Conservation (phyloP, 805 yeast genomes). For the Zygosaccharomyces lentus region DNA sequence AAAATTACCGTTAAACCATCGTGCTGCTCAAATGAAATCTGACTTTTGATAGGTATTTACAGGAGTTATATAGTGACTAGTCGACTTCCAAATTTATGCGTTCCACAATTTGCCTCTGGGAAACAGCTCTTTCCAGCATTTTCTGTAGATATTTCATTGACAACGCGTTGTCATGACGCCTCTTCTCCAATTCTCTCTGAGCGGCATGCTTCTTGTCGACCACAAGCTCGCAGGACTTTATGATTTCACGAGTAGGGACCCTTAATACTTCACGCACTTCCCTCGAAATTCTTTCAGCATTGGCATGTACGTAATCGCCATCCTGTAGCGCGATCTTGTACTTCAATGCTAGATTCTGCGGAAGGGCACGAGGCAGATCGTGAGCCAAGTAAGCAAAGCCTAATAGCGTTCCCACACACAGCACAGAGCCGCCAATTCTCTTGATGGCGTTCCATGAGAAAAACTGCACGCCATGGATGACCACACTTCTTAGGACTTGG, state of each 20-base stretch:
- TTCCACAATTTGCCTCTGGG: constrained; percentile 23
- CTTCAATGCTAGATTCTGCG: constrained; percentile 73
- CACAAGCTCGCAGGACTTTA: constrained; percentile 30
- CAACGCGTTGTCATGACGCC: constrained; percentile 21
- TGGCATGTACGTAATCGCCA: constrained; percentile 72
- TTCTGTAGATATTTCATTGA: constrained; percentile 29
- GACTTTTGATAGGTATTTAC: constrained; percentile 4
- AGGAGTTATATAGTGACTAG: constrained; percentile 10
- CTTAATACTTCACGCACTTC: constrained; percentile 80
- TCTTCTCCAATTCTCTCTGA: constrained; percentile 26
- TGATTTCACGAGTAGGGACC: constrained; percentile 77
- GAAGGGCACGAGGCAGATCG: constrained; percentile 87
- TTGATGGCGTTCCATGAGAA: constrained; percentile 38
- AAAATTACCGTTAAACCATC: background rate
- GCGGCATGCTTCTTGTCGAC: constrained; percentile 26
- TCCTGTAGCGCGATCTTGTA: constrained; percentile 57
- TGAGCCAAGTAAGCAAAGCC: constrained; percentile 59
- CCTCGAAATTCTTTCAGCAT: constrained; percentile 71
- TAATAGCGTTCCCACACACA: constrained; percentile 47
- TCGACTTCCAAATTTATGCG: constrained; percentile 32
- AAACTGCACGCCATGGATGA: constrained; percentile 37
- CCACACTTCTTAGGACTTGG: constrained; percentile 36
- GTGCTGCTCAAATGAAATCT: background rate
- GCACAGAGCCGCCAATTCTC: constrained; percentile 51
- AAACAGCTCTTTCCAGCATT: constrained; percentile 21